These are phyloP conservation scores for Plasmodium gaboni DNA, from an alignment of 169 alveolate genomes.

Conservation along the genomic window DNA sequence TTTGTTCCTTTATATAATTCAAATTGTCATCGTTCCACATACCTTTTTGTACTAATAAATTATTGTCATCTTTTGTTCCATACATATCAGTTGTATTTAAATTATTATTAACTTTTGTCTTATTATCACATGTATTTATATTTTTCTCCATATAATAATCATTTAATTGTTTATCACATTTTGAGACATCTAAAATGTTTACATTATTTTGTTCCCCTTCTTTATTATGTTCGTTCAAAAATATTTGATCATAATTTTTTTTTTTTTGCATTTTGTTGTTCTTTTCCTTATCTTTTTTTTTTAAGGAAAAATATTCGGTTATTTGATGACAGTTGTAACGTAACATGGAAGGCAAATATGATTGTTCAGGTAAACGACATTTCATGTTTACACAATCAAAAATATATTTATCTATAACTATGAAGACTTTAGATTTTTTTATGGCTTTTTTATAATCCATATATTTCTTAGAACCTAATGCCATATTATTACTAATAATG, in stretches of 20 bases:
- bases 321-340: conserved; percentile 47
- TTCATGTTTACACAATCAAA: conserved; percentile 38
- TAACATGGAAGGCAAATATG: conserved; percentile 26
- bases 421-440: conserved; percentile 49
- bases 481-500: conserved; percentile 72
- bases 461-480: conserved; percentile 65
- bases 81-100: not conserved
- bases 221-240: not conserved
- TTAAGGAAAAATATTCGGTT: conserved; percentile 65
- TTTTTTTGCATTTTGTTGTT: not conserved
- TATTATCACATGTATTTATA: not conserved
- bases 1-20: not conserved
- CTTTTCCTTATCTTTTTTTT: not conserved
- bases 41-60: not conserved
- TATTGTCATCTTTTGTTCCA: not conserved
- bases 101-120: not conserved
- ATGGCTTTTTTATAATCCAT: conserved; percentile 53
- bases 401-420: conserved; percentile 48
- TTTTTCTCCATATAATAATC: not conserved
- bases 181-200: not conserved
- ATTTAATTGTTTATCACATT: not conserved
- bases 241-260: not conserved
- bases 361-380: conserved; percentile 55
- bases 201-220: not conserved
- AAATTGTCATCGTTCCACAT: not conserved